These are phyloP conservation scores for Trichoderma sp. DNA, from an alignment of 2,329 filamentous ascomycete genomes.

Conservation along the genomic window DNA sequence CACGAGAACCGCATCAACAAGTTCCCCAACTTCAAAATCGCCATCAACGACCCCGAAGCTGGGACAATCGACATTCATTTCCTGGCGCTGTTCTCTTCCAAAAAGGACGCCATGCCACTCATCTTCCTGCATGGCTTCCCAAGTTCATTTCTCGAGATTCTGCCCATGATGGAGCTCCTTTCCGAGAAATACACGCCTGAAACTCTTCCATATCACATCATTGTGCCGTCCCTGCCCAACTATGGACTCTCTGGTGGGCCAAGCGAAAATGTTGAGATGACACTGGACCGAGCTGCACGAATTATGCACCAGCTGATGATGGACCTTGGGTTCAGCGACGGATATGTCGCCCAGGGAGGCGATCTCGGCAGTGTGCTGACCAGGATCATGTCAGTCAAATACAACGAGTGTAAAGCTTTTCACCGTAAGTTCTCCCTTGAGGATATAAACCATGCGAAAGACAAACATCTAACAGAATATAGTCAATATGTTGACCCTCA, in stretches of 20 bases:
- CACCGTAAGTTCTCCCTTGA: background rate
- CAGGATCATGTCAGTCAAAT: background rate
- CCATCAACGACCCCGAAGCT: background rate
- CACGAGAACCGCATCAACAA: background rate
- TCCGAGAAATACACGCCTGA: slow-evolving; percentile 52
- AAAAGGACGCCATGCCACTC: background rate
- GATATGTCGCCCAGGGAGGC: slow-evolving; percentile 2
- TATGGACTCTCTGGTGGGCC: slow-evolving; percentile 40
- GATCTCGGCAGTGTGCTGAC: slow-evolving; percentile 2
- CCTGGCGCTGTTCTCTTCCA: background rate
- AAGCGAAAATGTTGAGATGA: background rate
- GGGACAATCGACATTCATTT: background rate
- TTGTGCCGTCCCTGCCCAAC: slow-evolving; percentile 59
- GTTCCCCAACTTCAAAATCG: background rate
- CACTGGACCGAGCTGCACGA: background rate
- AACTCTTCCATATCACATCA: slow-evolving; percentile 59
- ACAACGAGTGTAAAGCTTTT: background rate
- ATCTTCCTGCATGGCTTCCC: background rate
- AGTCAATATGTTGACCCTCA: background rate
- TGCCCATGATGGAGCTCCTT: slow-evolving; percentile 54
- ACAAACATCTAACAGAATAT: background rate
- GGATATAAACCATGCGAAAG: background rate
- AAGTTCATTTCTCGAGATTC: slow-evolving; percentile 57
- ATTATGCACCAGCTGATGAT: slow-evolving; percentile 14
- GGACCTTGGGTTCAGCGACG: slow-evolving; percentile 5